Evolutionary conservation across 352 stramenopile genomes (phyloP).

Genomic region (Phytophthora sp.): DNA sequence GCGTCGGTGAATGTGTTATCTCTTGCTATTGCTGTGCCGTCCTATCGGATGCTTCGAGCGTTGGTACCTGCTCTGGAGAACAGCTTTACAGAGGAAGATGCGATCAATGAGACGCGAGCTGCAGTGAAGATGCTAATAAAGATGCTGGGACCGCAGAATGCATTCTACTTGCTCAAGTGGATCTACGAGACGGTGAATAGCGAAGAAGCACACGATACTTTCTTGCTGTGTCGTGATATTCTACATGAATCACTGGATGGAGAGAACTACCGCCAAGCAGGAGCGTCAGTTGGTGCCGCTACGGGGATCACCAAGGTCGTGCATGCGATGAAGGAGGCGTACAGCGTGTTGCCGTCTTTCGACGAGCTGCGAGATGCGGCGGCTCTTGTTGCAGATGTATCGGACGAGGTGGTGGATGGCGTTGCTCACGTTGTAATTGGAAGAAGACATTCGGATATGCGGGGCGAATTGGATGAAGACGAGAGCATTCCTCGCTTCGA

Average conservation of each 20-base stretch:
- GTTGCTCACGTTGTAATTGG: slow-evolving; percentile 31
- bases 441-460: slow-evolving; percentile 7
- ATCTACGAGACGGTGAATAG: slow-evolving; percentile 79
- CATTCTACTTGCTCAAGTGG: slow-evolving; percentile 74
- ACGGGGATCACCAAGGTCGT: slow-evolving; percentile 53
- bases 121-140: slow-evolving; percentile 60
- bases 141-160: slow-evolving; percentile 72
- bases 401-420: slow-evolving; percentile 55
- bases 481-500: slow-evolving; percentile 38
- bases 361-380: slow-evolving; percentile 67
- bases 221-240: slow-evolving; percentile 71
- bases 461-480: slow-evolving; percentile 20
- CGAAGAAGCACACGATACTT: slow-evolving; percentile 71
- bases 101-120: slow-evolving; percentile 53
- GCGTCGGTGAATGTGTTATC: slow-evolving; percentile 63
- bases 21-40: slow-evolving; percentile 70
- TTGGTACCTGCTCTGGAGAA: slow-evolving; percentile 52
- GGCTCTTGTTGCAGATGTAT: slow-evolving; percentile 65
- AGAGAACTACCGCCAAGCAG: slow-evolving; percentile 66
- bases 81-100: slow-evolving; percentile 64
- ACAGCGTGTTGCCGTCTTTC: slow-evolving; percentile 65
- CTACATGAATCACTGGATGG: slow-evolving; percentile 61
- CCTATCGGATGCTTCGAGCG: slow-evolving; percentile 63
- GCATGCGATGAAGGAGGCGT: slow-evolving; percentile 54
- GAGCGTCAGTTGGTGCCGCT: slow-evolving; percentile 45